Base-by-base conservation (phyloP, 2,329 filamentous ascomycete genomes). In the Nigrograna mackinnonii region DNA sequence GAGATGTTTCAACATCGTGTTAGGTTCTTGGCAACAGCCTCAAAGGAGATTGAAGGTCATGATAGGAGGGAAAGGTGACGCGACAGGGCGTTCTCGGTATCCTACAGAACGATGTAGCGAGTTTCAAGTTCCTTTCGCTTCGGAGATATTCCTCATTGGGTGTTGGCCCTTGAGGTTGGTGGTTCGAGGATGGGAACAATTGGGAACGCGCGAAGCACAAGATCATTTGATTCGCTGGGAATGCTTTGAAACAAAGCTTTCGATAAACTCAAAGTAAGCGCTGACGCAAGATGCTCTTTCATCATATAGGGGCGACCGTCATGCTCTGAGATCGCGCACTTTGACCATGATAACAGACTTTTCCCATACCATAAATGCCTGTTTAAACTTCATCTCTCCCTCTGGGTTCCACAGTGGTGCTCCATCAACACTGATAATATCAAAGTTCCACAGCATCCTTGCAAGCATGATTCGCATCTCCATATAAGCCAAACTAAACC, bases 371-470 rank as follows among this genome's bases (percentile, higher is more conserved):
- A 41, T 48, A 24, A 48, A 49, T 16, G 49, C 43, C 18, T 43
- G 32, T 38, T 36, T 52, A 19, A 44, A 20, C 37, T 44, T 43
- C 44, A 54, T 52, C 36, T 52, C 50, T 12, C 48, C 50, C 18
- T 39, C 41, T 13, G 44, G 50, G 38, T 54, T 24, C 50, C 48
- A 54, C 18, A 33, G 21, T 17, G 37, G 46, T 14, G 49, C 49
- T 4, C 50, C 50, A 37, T 56, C 50, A 14, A 22, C 40, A 24
- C 30, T 42, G 3, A 38, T 39, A 18, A 44, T 38, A 14, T 72
- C 68, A 39, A 71, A 72, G 19, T 63, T 58, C 57, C 58, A 69
- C 2, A 72, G 35, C 42, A 71, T 35, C 41, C 68, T 64, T 2
- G 65, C 58, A 20, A 72, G 30, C 16, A 71, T 60, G 6, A 71